Evolutionary conservation across 352 stramenopile genomes (phyloP).

Genomic region (Blastocystis sp.): DNA sequence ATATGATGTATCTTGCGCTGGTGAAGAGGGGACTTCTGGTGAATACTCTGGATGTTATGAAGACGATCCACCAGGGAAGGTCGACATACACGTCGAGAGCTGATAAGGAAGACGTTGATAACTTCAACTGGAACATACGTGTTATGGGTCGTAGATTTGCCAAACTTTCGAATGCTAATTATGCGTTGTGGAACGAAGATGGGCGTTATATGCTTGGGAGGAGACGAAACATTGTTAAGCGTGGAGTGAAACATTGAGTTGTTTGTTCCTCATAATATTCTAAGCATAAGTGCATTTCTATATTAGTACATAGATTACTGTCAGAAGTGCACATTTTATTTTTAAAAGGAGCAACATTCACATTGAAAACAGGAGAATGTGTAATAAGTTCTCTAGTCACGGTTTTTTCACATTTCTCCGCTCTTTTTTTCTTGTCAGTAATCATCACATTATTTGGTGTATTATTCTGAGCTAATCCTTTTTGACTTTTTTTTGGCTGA

Average conservation of each 20-base stretch:
- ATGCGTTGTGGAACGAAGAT: neutral
- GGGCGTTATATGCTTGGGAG: too few species aligned
- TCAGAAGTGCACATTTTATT: too few species aligned
- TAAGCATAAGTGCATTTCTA: too few species aligned
- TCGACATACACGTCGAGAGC: neutral
- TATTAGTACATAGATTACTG: too few species aligned
- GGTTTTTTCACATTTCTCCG: neutral
- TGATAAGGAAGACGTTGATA: neutral
- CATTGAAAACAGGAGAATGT: neutral
- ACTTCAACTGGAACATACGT: slow-evolving; percentile 40
- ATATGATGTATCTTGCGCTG: slow-evolving; percentile 12
- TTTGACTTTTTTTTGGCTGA: neutral
- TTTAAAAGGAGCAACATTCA: too few species aligned
- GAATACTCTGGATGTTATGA: neutral
- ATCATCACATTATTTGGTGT: neutral
- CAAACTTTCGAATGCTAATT: neutral
- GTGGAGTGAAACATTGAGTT: neutral
- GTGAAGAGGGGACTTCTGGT: neutral
- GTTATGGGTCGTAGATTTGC: neutral
- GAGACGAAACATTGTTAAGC: neutral
- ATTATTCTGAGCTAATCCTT: neutral
- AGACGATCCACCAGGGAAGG: slow-evolving; percentile 16
- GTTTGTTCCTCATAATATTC: too few species aligned
- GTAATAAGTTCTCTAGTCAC: neutral
- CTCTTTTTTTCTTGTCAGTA: neutral